phyloP scores from a whole-genome alignment of 305 asterid genomes.

The Fraxinus baroniana region DNA sequence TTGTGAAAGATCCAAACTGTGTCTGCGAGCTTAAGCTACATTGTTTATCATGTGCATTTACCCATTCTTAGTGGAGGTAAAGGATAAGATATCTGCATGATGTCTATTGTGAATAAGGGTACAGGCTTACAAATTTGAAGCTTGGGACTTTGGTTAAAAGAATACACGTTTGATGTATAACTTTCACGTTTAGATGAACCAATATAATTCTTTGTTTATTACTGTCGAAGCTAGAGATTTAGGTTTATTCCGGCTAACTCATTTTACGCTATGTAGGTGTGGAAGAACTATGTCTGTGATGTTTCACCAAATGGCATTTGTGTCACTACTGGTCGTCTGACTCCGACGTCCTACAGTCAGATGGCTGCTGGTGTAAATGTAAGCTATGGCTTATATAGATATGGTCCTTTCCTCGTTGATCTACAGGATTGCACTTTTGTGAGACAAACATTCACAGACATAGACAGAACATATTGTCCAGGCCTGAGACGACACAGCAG shows the following conservation, averaged over 20 bases:
- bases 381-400: constrained; percentile 66
- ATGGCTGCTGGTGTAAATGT: constrained; percentile 74
- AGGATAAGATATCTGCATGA: background rate
- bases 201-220: background rate
- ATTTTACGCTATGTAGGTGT: constrained; percentile 46
- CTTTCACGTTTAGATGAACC: background rate
- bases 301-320: constrained; percentile 55
- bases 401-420: constrained; percentile 69
- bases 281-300: constrained; percentile 64
- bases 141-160: background rate
- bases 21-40: background rate
- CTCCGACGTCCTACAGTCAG: constrained; percentile 52
- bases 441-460: constrained; percentile 59
- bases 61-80: background rate
- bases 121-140: background rate
- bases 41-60: background rate
- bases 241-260: background rate
- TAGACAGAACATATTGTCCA: constrained; percentile 49
- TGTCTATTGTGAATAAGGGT: background rate
- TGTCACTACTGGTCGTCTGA: constrained; percentile 61
- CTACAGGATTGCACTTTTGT: constrained; percentile 73
- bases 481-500: constrained; percentile 56
- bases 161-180: background rate
- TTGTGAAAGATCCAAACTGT: background rate
- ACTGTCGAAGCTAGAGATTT: background rate